Evolutionary conservation across 2,329 filamentous ascomycete genomes (phyloP), one percentile per base, ranked within the genome.

Genomic region (Apiospora arundinis): DNA sequence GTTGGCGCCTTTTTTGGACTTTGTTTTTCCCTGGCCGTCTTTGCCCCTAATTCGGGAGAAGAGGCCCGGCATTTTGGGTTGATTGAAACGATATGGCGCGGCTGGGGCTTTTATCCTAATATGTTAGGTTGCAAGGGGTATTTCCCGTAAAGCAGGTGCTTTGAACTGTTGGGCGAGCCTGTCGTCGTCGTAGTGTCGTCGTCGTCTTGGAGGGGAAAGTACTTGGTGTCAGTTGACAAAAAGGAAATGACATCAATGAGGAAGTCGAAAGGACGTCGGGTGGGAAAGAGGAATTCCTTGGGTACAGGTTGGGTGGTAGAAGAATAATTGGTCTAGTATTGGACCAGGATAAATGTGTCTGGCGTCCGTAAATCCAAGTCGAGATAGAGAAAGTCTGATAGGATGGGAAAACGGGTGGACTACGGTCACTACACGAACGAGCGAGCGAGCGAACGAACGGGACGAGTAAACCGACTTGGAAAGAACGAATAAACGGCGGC

Each of bases 21-120:
- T 91, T 73, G 79, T 78, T 76, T 87, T 87, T 71, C 84, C 81
- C 75, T 85, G 83, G 79, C 87, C 87, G 84, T 96, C 93, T 84
- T 92, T 95, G 84, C 89, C 88, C 87, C 94, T 94, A 82, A 95
- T 84, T 77, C 88, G 87, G 73, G 89, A 89, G 78, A 91, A 90
- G 74, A 90, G 82, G 77, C 88, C 85, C 73, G 87, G 85, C 88
- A 90, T 90, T 69, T 74, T 85, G 14, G 12, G 14, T 16, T 32
- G 46, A 40, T 67, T 44, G 40, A n/a, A 25, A 28, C 25, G 25
- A 37, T 46, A 32, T n/a, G 65, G 16, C 4, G n/a, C 44, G 40
- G 25, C 28, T 67, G 65, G 40, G 65, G n/a, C 25, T 67, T 67
- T 67, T 46, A 46, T 67, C 14, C 40, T 67, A 45, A n/a, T 21